phyloP scores from a whole-genome alignment of 2,329 filamentous ascomycete species.

The Epichloe gansuensis region DNA sequence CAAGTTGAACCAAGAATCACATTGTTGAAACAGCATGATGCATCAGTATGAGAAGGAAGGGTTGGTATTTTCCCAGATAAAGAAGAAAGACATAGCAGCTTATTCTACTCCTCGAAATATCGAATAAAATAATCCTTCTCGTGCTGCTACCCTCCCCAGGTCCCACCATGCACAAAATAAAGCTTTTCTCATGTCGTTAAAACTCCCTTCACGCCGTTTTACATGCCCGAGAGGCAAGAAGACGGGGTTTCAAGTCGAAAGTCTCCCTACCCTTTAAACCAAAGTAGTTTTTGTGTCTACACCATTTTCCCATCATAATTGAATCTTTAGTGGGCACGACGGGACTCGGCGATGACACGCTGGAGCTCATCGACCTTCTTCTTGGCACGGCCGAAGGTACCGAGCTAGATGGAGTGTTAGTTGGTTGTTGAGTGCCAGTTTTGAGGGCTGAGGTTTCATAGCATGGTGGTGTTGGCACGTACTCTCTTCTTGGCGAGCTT shows the following conservation, averaged over 20 bases:
- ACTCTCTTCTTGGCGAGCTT: constrained; percentile 99
- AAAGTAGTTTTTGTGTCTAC: neutral
- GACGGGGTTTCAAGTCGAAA: neutral
- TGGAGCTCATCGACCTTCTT: constrained; percentile 99
- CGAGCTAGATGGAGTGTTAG: constrained; percentile 48
- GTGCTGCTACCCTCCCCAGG: neutral
- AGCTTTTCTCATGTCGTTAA: neutral
- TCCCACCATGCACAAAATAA: neutral
- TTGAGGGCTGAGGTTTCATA: neutral
- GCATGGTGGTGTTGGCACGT: constrained; percentile 27
- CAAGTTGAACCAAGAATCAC: no score
- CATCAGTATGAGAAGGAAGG: neutral
- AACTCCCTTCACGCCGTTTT: constrained; percentile 1
- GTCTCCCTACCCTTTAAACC: neutral
- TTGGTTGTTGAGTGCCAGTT: constrained; percentile 17
- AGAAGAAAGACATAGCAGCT: neutral
- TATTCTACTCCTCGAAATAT: neutral
- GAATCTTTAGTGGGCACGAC: constrained; percentile 48
- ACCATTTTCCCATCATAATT: neutral
- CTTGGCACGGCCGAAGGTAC: constrained; percentile 98
- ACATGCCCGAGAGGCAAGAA: neutral
- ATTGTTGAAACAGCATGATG: no score
- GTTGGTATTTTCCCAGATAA: neutral
- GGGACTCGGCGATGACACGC: constrained; percentile 93
- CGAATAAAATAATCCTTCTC: constrained; percentile 3